Evolutionary conservation across 345 rosid species (phyloP).

Genomic region (Litchi chinensis): DNA sequence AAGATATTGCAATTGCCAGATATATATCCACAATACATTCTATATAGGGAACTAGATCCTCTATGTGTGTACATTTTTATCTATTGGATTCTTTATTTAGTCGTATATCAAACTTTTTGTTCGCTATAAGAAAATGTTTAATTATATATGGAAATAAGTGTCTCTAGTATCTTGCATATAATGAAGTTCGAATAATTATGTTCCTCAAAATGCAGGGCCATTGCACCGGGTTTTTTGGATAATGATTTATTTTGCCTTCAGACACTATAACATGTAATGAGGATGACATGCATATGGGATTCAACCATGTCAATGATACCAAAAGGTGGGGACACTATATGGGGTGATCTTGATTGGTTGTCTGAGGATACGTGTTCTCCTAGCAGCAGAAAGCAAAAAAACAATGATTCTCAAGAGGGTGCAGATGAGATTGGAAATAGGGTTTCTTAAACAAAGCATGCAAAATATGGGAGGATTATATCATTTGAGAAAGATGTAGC

Average conservation of each 20-base stretch:
- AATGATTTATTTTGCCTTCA: conserved; percentile 80
- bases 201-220: conserved; percentile 64
- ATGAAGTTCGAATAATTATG: neutral
- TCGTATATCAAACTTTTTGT: too few species aligned
- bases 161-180: neutral
- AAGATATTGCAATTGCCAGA: too few species aligned
- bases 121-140: too few species aligned
- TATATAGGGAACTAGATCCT: too few species aligned
- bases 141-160: neutral
- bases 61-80: too few species aligned
- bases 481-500: conserved; percentile 87
- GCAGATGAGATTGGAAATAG: conserved; percentile 34
- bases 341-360: conserved; percentile 96
- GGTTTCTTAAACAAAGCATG: conserved; percentile 41
- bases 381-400: conserved; percentile 42
- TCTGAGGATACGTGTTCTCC: conserved; percentile 73
- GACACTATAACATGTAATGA: conserved; percentile 81
- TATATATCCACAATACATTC: too few species aligned
- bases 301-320: conserved; percentile 97
- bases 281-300: conserved; percentile 91
- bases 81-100: too few species aligned
- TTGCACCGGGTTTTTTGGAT: conserved; percentile 85
- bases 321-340: conserved; percentile 87
- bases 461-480: conserved; percentile 80
- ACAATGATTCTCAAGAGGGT: conserved; percentile 38